Percentiles rank a stretch among this genome's conserved stretches.
phyloP scores from a whole-genome alignment of 371 early-diverging fungal species.

The Mucor racemosus region DNA sequence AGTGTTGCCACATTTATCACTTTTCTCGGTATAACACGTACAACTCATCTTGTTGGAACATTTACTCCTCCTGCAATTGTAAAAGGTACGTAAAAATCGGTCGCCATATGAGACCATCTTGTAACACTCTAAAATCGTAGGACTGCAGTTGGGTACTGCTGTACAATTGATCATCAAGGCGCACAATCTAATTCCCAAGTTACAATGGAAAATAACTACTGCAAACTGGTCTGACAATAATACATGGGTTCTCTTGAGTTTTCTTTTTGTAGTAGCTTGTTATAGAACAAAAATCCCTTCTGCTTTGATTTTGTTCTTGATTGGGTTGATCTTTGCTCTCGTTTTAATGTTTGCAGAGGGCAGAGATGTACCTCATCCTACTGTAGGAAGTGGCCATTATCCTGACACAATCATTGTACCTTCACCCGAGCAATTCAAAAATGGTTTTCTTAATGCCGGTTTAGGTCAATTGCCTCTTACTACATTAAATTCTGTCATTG shows the following conservation, averaged over 20 bases:
- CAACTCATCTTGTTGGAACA: conserved; percentile 70
- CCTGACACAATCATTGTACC: conserved; percentile 63
- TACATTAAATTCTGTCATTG: conserved; percentile 85
- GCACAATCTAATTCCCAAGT: conserved; percentile 51
- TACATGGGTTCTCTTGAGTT: conserved; percentile 70
- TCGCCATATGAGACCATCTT: conserved; percentile 7
- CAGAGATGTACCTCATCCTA: conserved; percentile 35
- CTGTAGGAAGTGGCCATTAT: conserved; percentile 62
- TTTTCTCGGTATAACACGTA: conserved; percentile 74
- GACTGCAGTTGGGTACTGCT: conserved; percentile 87
- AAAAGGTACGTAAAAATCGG: conserved; percentile 56
- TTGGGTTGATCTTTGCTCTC: conserved; percentile 75
- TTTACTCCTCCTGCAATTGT: conserved; percentile 81
- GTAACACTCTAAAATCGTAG: conserved; percentile 20
- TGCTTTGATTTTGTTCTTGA: conserved; percentile 76
- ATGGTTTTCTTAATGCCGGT: conserved; percentile 79
- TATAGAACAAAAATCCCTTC: conserved; percentile 74
- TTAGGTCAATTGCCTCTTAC: conserved; percentile 92
- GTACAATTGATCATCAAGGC: conserved; percentile 78
- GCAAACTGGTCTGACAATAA: conserved; percentile 79
- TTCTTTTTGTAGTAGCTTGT: conserved; percentile 69
- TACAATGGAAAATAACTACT: conserved; percentile 37
- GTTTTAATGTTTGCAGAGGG: conserved; percentile 49
- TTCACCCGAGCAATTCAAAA: conserved; percentile 66
- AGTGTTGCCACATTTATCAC: conserved; percentile 70